phyloP scores from a whole-genome alignment of 768 basidiomycete species.

The button mushroom (Agaricus bisporus) region DNA sequence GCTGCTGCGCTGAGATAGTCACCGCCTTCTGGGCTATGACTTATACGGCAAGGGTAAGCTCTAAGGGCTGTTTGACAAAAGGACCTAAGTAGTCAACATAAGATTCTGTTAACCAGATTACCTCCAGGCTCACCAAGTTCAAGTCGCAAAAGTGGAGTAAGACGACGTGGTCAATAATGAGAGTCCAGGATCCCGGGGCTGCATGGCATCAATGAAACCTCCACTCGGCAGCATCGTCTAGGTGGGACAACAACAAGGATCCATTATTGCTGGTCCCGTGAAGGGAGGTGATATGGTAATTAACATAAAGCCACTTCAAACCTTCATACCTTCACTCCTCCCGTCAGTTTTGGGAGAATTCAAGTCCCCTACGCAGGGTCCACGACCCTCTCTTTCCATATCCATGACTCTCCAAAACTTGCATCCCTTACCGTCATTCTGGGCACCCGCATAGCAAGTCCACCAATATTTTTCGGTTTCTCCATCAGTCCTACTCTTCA shows the following conservation, averaged over 20 bases:
- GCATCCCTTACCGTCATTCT: constrained; percentile 82
- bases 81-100: background rate
- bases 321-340: background rate
- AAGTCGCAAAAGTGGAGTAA: background rate
- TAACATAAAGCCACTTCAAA: background rate
- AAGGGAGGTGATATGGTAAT: background rate
- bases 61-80: background rate
- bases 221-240: too few relatives aligned
- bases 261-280: background rate
- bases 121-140: background rate
- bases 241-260: too few relatives aligned
- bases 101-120: background rate
- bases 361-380: constrained; percentile 29
- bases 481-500: constrained; percentile 63
- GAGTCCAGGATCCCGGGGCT: too few relatives aligned
- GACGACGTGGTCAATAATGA: too few relatives aligned
- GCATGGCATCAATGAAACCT: too few relatives aligned
- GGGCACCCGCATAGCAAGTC: constrained; percentile 74
- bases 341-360: background rate
- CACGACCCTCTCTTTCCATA: constrained; percentile 60
- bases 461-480: constrained; percentile 68
- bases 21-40: background rate
- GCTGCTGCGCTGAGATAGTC: background rate
- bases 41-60: background rate
- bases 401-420: constrained; percentile 71